Base-by-base conservation (phyloP, 257 asterid genomes). In the Solanum boliviense region DNA sequence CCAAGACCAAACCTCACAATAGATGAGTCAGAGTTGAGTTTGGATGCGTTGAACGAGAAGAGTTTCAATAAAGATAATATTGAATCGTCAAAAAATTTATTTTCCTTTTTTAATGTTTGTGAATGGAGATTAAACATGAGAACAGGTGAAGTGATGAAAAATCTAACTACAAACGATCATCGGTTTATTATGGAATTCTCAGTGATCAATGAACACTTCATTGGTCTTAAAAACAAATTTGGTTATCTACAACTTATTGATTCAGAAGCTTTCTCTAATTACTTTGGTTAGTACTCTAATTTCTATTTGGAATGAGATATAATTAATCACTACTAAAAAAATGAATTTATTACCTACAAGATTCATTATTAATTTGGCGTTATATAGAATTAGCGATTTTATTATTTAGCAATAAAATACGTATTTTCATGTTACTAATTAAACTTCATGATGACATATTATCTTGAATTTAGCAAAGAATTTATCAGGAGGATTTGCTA, bases 51-150 rank as follows among this genome's bases (percentile, higher is more conserved):
- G 72, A 83, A 90, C 87, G 85, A 27, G 5, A 68, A 0, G 1
- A 68, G 36, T 27, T 68, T 13, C 5, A 68, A 91, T 84, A 25
- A 70, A 88, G 73, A 36, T 74, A 68, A 87, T 5, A 5, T 13
- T 15, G 73, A 67, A 48, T 78, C 75, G n/a, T 84, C 88, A 38
- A 89, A 91, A 20, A 88, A 90, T 0, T 44, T 91, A 2, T 89
- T 95, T 34, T 34, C 48, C 32, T 89, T 93, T 46, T 78, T 93
- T 5, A 90, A 91, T 8, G 89, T 87, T 70, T 90, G 92, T 71
- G 95, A 95, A 87, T 94, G 97, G 98, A 95, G 94, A 88, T 91
- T 94, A 60, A 88, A 95, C 84, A 81, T 91, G 87, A 84, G 4
- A 81, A 88, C 92, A 0, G 90, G 95, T 62, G 93, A 92, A 23